Base-by-base conservation (phyloP, 2,329 filamentous ascomycete genomes). In the Torrubiella hemipterigena region DNA sequence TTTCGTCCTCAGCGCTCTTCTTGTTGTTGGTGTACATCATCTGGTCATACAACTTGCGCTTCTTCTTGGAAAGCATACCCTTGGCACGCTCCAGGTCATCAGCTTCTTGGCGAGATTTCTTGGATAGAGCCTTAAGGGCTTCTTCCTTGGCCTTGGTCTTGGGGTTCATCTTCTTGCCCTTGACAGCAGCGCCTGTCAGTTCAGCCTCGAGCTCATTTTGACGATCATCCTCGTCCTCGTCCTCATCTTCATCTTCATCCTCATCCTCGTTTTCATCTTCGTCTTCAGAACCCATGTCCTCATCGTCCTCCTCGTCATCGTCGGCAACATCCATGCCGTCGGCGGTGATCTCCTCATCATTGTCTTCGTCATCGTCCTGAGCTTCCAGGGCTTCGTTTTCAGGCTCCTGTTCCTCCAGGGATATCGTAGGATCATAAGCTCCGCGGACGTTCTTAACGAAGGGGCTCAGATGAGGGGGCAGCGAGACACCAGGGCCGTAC, bases 21-120 rank as follows among this genome's bases (percentile, higher is more conserved):
- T 91, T 87, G 61, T 80, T 87, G 59, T 95, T 94, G 39, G 77
- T 86, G 60, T 93, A 93, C 51, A 86, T 70, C 84, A 98, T 98
- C 66, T 95, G 91, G 67, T 96, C 91, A 44, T 89, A 81, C 49
- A 95, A 65, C 76, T 95, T 95, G 49, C 91, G 72, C 77, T 96
- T 98, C 73, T 93, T 91, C 58, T 93, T 83, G 57, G 81, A 83
- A 67, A 96, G 78, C 91, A 98, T 98, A 64, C 93, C 91, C 74
- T 94, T 95, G 54, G 84, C 80, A 40, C 89, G 72, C 57, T 94
- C 86, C 36, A 93, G 59, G 47, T 96, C 87, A 57, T 96, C 91
- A 4, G 81, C 77, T 51, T 91, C 82, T 48, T 77, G 69, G 37
- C 75, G 72, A 21, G 75, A 72, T 58, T 82, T 78, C 63, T 79